Base-by-base conservation (phyloP, 2,329 filamentous ascomycete genomes). In the Stagonosporopsis vannaccii region DNA sequence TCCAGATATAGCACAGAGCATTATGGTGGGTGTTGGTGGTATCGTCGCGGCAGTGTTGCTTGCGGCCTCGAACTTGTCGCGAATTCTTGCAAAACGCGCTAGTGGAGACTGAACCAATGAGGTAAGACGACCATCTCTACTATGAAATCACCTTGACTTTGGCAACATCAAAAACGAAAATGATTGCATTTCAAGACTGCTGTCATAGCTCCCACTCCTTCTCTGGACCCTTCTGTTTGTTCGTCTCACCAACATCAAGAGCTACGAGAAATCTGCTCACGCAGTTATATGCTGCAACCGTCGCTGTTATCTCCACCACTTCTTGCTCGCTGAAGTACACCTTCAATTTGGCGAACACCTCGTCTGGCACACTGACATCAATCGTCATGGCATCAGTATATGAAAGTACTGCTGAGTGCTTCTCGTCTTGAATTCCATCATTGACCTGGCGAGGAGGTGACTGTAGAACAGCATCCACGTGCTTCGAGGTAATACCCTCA, bases 311-410 rank as follows among this genome's bases (percentile, higher is more conserved):
- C 79, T 96, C 92, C 13, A 96, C 90, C 46, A 94, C 81, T 77
- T 93, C 89, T 68, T 84, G 81, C 59, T 93, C 89, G 22, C 72
- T 82, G 63, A 93, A 92, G 32, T 82, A 69, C 12, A 61, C 73
- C 77, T 83, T 88, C 61, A 96, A 63, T 63, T 78, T 77, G 26
- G 73, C 84, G 77, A 94, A 94, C 1, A 90, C 84, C 55, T 79
- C 83, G 44, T 95, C 88, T 12, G 79, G 75, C 6, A 96, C 91
- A 47, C 82, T 79, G 0, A 94, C 88, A 40, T 85, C 84, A 62
- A 86, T 80, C 45, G 92, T 96, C 90, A 96, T 96, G 72, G 91
- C 90, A 77, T 96, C 91, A 17, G 91, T 84, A 73, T 92, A 93
- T 41, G 82, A 79, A 50, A 94, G 74, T 30, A 91, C 89, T 0